Conservation (phyloP, 75 land plant species). For the Picea glauca region DNA sequence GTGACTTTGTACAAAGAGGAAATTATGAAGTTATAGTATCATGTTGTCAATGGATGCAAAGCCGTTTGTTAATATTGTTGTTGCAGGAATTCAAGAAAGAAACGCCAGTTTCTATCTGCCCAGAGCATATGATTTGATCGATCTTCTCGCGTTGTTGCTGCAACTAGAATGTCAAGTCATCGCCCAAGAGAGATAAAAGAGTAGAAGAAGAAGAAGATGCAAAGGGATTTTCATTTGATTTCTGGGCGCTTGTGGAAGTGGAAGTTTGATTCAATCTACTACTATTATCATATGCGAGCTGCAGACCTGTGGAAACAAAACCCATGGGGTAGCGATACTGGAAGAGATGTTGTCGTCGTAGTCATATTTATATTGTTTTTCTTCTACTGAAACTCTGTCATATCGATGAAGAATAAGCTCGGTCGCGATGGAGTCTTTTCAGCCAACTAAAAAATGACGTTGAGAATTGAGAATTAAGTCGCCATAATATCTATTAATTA, state of each 20-base stretch:
- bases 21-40: no score
- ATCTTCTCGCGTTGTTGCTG: conserved; percentile 37
- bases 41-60: no score
- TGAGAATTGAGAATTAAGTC: no score
- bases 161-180: conserved; percentile 24
- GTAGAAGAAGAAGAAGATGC: not conserved
- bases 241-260: conserved; percentile 31
- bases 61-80: no score
- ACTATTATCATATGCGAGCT: conserved; percentile 22
- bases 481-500: no score
- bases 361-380: not conserved
- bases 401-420: no score
- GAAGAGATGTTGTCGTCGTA: not conserved
- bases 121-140: conserved; percentile 54
- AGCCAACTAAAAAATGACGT: no score
- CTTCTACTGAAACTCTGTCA: conserved; percentile 8
- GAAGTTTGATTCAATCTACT: conserved; percentile 16
- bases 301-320: conserved; percentile 23
- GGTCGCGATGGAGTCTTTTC: no score
- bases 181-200: conserved; percentile 11
- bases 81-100: no score
- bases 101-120: no score
- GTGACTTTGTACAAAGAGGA: no score
- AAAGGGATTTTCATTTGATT: not conserved
- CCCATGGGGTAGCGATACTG: not conserved